Base-by-base conservation (phyloP, 805 yeast genomes). In the Ogataea zsoltii region DNA sequence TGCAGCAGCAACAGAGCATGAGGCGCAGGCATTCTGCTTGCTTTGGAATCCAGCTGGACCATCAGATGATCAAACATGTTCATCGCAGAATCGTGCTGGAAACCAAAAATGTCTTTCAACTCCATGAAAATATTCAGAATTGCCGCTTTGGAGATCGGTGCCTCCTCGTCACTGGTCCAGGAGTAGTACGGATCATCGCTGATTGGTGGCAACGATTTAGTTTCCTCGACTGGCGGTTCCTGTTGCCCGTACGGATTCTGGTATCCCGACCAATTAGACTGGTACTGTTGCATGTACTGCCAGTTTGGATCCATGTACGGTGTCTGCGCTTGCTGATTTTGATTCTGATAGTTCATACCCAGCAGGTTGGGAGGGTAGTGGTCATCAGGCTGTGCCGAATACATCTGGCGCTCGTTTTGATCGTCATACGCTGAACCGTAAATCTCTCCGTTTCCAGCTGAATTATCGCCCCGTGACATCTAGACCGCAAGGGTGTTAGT, bases 31-130 rank as follows among this genome's bases (percentile, higher is more conserved):
- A 84, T 79, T 49, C 98, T 77, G 49, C 95, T 80, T 0, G 96
- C 78, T 48, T 97, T 78, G 7, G 97, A 91, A 57, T 92, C 97
- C 47, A 92, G 70, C 61, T 87, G 85, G 5, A 76, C 70, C 85
- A 92, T 76, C 48, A 90, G 72, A 58, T 83, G 90, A 50, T 89
- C 96, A 62, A 67, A 82, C 83, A 90, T 87, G 67, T 91, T 91
- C 32, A 76, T 72, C 66, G 80, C 79, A 21, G 87, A 85, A 53
- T 86, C 90, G 23, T 74, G 68, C 68, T 91, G 98, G 68, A 91
- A 91, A 0, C 97, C 97, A 69, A 91, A 88, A 45, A 77, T 71
- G 35, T 62, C 57, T n/a, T 79, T 72, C 38, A 91, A 62, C 21
- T 77, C 77, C 18, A 67, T 63, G 59, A 91, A 86, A 7, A 87